Base-by-base conservation (phyloP, 192 early-diverging fungal genomes). In the Martensiomyces pterosporus region DNA sequence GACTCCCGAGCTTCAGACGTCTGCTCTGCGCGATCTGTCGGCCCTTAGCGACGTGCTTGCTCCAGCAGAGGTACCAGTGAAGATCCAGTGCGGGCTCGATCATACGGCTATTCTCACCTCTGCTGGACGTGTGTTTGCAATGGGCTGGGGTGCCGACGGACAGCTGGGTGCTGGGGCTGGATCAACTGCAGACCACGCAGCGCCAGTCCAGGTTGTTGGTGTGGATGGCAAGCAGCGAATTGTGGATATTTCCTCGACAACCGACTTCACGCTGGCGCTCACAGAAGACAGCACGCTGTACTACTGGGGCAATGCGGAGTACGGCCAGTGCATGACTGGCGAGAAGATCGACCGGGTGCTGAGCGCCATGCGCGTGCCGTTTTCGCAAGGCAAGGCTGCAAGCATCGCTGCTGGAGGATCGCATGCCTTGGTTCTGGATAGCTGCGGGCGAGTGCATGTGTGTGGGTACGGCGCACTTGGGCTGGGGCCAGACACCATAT, bases 91-190 rank as follows among this genome's bases (percentile, higher is more conserved):
- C 55, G 85, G 85, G 24, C 49, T 87, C 19, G 85, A 87, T 64
- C 80, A 87, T 39, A 84, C 82, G 19, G 44, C 83, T 19, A 43
- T 87, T 5, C 59, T 68, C 16, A 85, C 85, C 63, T 76, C 79
- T 39, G 26, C 41, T 9, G 68, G 69, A 8, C 73, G 72, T 4
- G 43, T 84, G 24, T 83, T 82, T 56, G 71, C 80, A 0, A 84
- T 87, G 84, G 85, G 85, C 25, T 87, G 85, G 85, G 80, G 83
- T 13, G 75, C 84, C n/a, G 85, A 87, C 48, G 85, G 85, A 7
- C 85, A 87, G 66, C 59, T 87, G 23, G 85, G 85, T 12, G 52
- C 80, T 15, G 83, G 84, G 1, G 50, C 57, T 9, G 53, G 55
- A 3, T 70, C 63, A 4, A 70, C 66, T 18, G 51, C 48, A 4